phyloP scores from a whole-genome alignment of 306 rosid genomes.

The Ormosia emarginata region DNA sequence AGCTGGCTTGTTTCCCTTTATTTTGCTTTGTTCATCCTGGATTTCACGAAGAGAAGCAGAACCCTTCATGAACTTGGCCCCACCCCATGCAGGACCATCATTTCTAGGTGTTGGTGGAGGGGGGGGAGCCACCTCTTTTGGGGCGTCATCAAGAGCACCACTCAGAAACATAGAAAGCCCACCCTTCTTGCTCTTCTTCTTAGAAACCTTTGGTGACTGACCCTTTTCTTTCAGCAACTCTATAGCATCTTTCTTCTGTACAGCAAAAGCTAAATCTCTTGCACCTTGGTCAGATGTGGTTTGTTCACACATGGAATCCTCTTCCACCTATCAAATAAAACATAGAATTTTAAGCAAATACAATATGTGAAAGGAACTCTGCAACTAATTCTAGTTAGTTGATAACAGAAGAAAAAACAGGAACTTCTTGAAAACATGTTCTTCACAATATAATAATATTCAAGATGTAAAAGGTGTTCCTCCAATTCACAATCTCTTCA shows the following conservation, averaged over 20 bases:
- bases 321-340: constrained; percentile 51
- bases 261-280: constrained; percentile 30
- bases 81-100: constrained; percentile 98
- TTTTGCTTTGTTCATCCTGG: constrained; percentile 76
- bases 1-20: constrained; percentile 25
- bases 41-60: constrained; percentile 78
- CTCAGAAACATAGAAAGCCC: constrained; percentile 98
- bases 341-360: constrained; percentile 1
- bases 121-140: constrained; percentile 49
- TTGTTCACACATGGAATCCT: constrained; percentile 19
- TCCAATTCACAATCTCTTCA: constrained; percentile 8
- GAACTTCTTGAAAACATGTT: background rate
- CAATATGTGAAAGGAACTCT: constrained; percentile 12
- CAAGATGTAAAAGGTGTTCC: background rate
- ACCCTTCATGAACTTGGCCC: constrained; percentile 63
- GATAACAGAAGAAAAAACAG: background rate
- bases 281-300: constrained; percentile 23
- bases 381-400: background rate
- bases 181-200: constrained; percentile 86
- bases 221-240: constrained; percentile 38
- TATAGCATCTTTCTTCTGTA: constrained; percentile 39
- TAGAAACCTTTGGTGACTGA: constrained; percentile 41
- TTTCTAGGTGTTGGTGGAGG: constrained; percentile 57
- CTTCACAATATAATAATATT: background rate
- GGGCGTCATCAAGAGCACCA: constrained; percentile 80